Base-by-base conservation (phyloP, 208 protist genomes). In the Phytomonas francai region DNA sequence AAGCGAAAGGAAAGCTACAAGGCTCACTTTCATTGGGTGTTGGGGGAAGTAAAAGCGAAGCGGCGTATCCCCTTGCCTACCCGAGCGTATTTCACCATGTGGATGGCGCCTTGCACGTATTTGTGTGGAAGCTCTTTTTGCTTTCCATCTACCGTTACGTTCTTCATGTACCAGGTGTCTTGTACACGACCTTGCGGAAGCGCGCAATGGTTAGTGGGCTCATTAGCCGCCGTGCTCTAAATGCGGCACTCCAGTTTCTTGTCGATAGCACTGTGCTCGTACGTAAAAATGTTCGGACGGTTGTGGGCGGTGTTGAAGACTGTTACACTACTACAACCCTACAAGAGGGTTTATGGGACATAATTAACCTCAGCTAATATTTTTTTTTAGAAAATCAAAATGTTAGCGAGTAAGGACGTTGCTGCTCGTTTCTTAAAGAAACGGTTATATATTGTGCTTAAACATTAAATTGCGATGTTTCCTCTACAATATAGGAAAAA, bases 51-150 rank as follows among this genome's bases (percentile, higher is more conserved):
- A 45, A 67, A 28, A 49, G 7, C 16, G 45, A 33, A 39, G 61
- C 28, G 63, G 49, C 34, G 60, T 54, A 30, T 33, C 45, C 30
- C 29, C 51, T 81, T 2, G 31, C 72, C 5, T 95, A 89, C 71
- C 89, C 89, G 25, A 93, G 87, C 66, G 80, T 91, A 60, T 95
- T 95, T 59, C 84, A 89, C 58, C 89, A 95, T 63, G 81, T 92
- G 16, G 87, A 95, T 67, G 89, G 89, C 31, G 74, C 83, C 1
- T 88, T 92, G 36, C 84, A 95, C 63, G 64, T 65, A 30, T 92
- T 85, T 81, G 76, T 93, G 58, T 95, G 89, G 89, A 66, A 80
- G 33, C 68, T 74, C 25, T 81, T 89, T 57, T 71, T 93, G 25
- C 74, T 78, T 31, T 60, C 73, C 25, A 68, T 90, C 22, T 92